phyloP scores from a whole-genome alignment of 2,329 filamentous ascomycete genomes.

The Diaporthe citrichinensis region DNA sequence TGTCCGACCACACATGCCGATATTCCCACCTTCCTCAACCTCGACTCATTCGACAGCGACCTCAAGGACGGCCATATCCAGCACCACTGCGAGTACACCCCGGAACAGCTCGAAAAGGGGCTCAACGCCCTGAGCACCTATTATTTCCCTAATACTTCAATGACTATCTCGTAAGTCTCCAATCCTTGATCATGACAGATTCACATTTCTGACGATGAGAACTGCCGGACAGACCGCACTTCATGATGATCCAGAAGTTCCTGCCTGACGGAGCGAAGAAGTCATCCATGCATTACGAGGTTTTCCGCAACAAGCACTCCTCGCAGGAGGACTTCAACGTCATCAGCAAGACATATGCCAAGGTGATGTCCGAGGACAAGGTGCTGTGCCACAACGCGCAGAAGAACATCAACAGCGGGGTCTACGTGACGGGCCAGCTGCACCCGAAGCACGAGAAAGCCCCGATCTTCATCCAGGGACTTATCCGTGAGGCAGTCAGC shows the following conservation, averaged over 20 bases:
- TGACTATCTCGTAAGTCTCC: conserved; percentile 54
- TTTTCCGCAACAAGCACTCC: conserved; percentile 20
- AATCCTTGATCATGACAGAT: neutral
- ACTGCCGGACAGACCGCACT: neutral
- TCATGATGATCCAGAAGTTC: conserved; percentile 31
- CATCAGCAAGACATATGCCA: conserved; percentile 26
- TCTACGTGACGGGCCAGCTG: conserved; percentile 24
- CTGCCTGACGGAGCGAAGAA: neutral
- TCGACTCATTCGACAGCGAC: conserved; percentile 26
- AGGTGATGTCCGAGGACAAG: conserved; percentile 22
- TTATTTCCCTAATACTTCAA: conserved; percentile 56
- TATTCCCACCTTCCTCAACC: conserved; percentile 46
- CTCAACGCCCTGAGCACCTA: conserved; percentile 52
- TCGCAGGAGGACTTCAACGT: conserved; percentile 11
- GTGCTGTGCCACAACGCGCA: conserved; percentile 29
- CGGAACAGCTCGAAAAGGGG: conserved; percentile 49
- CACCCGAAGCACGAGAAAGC: conserved; percentile 27
- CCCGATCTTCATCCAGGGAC: conserved; percentile 15
- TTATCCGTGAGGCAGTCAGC: conserved; percentile 5
- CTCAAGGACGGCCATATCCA: conserved; percentile 16
- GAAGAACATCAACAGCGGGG: conserved; percentile 29
- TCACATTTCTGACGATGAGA: neutral
- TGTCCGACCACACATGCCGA: conserved; percentile 63
- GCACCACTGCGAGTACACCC: conserved; percentile 49
- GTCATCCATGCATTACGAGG: conserved; percentile 22